phyloP scores from a whole-genome alignment of 2,329 filamentous ascomycete species.

The Gremmenia infestans region DNA sequence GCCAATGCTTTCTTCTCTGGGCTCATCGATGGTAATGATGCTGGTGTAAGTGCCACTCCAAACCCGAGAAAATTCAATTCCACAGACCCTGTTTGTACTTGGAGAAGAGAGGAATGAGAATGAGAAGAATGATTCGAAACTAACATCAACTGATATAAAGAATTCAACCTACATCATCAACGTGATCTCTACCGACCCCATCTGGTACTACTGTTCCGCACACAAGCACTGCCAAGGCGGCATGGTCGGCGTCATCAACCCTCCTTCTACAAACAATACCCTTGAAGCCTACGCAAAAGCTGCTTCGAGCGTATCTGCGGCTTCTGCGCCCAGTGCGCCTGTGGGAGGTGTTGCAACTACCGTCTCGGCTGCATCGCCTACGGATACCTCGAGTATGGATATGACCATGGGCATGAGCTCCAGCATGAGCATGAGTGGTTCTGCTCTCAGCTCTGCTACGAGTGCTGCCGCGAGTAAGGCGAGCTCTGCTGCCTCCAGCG shows the following conservation, averaged over 20 bases:
- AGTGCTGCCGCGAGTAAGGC: not conserved
- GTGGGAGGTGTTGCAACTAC: conserved; percentile 14
- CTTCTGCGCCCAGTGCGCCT: conserved; percentile 5
- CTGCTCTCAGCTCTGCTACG: not conserved
- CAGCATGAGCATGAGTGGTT: not conserved
- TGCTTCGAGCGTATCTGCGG: conserved; percentile 3
- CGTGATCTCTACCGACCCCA: conserved; percentile 36
- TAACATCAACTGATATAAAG: conserved; percentile 5
- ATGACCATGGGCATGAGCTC: not conserved
- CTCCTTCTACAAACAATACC: conserved; percentile 15
- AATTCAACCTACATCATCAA: conserved; percentile 19
- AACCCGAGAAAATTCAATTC: not conserved
- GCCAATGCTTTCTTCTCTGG: conserved; percentile 19
- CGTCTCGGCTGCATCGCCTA: conserved; percentile 13
- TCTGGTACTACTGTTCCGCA: conserved; percentile 40
- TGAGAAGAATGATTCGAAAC: not conserved
- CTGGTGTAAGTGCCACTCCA: conserved; percentile 10
- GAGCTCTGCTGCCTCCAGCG: not conserved
- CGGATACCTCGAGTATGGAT: not conserved
- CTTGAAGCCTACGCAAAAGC: conserved; percentile 7
- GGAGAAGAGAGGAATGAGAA: not conserved
- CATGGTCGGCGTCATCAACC: conserved; percentile 41
- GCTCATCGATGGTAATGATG: conserved; percentile 7
- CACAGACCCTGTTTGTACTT: no score
- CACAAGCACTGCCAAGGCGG: conserved; percentile 37